Evolutionary conservation across 306 rosid species (phyloP), one percentile per base, ranked within the genome.

Genomic region (Oemleria cerasiformis): DNA sequence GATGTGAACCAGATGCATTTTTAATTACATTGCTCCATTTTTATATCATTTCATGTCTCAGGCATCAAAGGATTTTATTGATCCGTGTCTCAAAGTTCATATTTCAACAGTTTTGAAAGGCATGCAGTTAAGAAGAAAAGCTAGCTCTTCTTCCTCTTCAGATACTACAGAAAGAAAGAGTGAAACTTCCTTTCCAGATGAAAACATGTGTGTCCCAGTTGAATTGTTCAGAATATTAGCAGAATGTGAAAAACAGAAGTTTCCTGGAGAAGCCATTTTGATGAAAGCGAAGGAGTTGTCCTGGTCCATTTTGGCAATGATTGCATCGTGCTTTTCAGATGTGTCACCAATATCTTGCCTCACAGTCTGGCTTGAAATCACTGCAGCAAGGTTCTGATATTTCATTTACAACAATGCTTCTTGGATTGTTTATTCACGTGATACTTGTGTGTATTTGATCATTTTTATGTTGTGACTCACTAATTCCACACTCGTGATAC

Each of bases 281-380:
- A 75, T 71, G 84, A 93, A 87, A 81, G 97, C 98, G 40, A 89
- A 88, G 79, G 97, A 93, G 85, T 82, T 93, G 75, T 93, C 97
- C 69, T 93, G 98, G 98, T 91, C 98, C 39, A 80, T 86, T 71
- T 83, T 93, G 83, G 98, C 97, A 63, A 88, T 93, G 94, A 77
- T 93, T 79, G 98, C 98, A 57, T 93, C 97, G 45, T 93, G 98
- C 86, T 91, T 87, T 84, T 76, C 87, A 72, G 96, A 93, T 59
- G 96, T 89, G 76, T 93, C 98, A 76, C 90, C 98, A 38, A 70
- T 93, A 81, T 82, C 92, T 65, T 87, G 98, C 84, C 78, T 93
- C 71, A 87, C 92, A 56, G 90, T 88, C 77, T 91, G 97, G 98
- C 86, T 91, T 83, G 98, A 93, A 91, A 89, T 93, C 56, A 93